Base-by-base conservation (phyloP, 768 basidiomycete genomes). In the Dictyophora rubrovolvata region DNA sequence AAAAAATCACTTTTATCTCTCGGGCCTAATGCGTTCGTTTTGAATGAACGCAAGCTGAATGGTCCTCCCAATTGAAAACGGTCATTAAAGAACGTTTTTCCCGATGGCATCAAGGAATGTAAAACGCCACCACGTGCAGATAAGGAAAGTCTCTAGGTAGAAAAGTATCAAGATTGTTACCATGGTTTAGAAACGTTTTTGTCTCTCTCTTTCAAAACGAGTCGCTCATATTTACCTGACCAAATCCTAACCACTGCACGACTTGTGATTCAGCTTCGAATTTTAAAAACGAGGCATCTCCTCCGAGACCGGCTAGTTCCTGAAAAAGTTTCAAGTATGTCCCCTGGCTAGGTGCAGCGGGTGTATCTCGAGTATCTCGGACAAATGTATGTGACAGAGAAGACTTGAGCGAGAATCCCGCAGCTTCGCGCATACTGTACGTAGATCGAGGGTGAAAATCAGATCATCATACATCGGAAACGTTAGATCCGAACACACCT, bases 21-120 rank as follows among this genome's bases (percentile, higher is more conserved):
- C 0, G 87, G 85, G 5, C 93, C 93, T 73, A 96, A 75, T 3
- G 84, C 76, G 66, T 89, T 90, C 6, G 77, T 74, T 48, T 78
- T 78, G 72, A 95, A 94, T 54, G 82, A 80, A 5, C 96, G 77
- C 0, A 98, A 77, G 55, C 84, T 90, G 7, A 86, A 81, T 0
- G 96, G 93, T 0, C 96, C 96, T 22, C 96, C 96, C 0, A 97
- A 78, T 63, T 95, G 93, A 69, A 93, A 93, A 5, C 93, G 83
- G 71, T 99, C 96, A 1, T 84, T 78, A 65, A 90, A 87, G 21
- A 83, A 77, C 7, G 80, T 77, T 12, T 75, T 70, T 11, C 75
- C 58, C 0, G 22, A 22, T n/a, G 62, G 71, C 11, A 74, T 72
- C 7, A 95, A 69, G 51, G 84, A 28, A 28, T 81, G 81, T 11